Percentiles rank a stretch among this genome's conserved stretches.
Evolutionary conservation across 495 filamentous ascomycete species (phyloP).

Genomic region (Podospora sp.): DNA sequence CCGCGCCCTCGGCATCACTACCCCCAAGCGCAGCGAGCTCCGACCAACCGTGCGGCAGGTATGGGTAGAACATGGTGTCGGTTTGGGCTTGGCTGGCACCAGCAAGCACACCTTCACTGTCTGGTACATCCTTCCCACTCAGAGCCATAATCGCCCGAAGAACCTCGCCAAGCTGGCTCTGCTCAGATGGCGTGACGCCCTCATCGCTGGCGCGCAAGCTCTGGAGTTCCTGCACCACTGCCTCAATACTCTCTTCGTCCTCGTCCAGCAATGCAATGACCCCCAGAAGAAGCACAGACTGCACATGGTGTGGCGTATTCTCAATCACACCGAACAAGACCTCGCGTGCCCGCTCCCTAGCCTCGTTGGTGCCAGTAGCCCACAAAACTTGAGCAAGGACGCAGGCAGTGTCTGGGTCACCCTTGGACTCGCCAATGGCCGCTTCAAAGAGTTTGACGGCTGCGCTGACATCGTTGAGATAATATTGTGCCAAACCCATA

Average conservation of each 20-base stretch:
- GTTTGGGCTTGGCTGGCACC: slow-evolving; percentile 57
- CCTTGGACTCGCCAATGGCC: slow-evolving; percentile 76
- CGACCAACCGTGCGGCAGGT: slow-evolving; percentile 75
- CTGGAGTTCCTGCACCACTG: slow-evolving; percentile 77
- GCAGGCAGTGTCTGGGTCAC: slow-evolving; percentile 83
- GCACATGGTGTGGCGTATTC: slow-evolving; percentile 69
- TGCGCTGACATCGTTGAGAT: slow-evolving; percentile 59
- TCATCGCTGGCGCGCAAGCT: slow-evolving; percentile 64
- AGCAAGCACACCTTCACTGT: slow-evolving; percentile 29
- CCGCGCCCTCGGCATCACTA: slow-evolving; percentile 57
- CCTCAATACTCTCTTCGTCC: slow-evolving; percentile 76
- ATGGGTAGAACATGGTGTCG: slow-evolving; percentile 77
- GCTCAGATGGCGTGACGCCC: slow-evolving; percentile 44
- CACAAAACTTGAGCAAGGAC: slow-evolving; percentile 88
- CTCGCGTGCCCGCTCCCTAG: slow-evolving; percentile 73
- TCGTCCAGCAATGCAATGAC: slow-evolving; percentile 78
- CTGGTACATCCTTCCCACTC: slow-evolving; percentile 33
- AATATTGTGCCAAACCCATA: slow-evolving; percentile 79
- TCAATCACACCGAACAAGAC: slow-evolving; percentile 79
- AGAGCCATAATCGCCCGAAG: slow-evolving; percentile 47
- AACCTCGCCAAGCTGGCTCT: slow-evolving; percentile 51
- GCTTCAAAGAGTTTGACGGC: slow-evolving; percentile 79
- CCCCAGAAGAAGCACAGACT: slow-evolving; percentile 76
- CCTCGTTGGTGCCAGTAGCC: slow-evolving; percentile 79
- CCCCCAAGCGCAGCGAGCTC: slow-evolving; percentile 58